Evolutionary conservation across 2,329 filamentous ascomycete genomes (phyloP), one percentile per base, ranked within the genome.

Genomic region (Lachnellula hyalina): DNA sequence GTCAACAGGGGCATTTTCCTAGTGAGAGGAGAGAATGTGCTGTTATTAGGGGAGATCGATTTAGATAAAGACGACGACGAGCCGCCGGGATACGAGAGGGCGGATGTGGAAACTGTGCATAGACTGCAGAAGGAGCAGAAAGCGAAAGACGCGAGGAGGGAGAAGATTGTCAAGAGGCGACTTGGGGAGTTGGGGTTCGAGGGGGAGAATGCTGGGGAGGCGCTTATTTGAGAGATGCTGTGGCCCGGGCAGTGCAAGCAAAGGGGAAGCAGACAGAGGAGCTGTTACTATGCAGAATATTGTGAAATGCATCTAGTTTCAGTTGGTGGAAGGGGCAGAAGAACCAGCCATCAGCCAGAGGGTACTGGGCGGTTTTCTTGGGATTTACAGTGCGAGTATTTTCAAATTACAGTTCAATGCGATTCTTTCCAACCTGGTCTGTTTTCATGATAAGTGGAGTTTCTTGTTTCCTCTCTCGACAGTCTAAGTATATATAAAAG

Each of bases 21-120:
- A 36, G 90, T 99, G 46, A 82, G 94, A 56, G 94, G 94, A 63
- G 94, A 99, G 75, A 99, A 99, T 71, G 94, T 99, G n/a, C 79
- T 96, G 50, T 78, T 99, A 45, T 81, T 97, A 17, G 94, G 94
- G 38, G 95, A 97, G 73, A 96, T 99, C 66, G 94, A 99, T 71
- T 83, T 99, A 23, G 94, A 99, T 76, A 90, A 88, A 68, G 94
- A 99, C 72, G 94, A 99, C 71, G 86, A 95, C 55, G 79, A 90
- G 14, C 90, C 90, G 1, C 71, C 78, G 4, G 84, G 85, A 34
- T 90, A 87, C 60, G 75, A 83, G 65, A 68, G 71, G 60, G 90
- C 84, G 1, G 80, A 89, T 1, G 76, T 84, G 47, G 81, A 86
- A 47, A 74, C 86, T 60, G 89, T 96, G 38, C 84, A 86, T 61